A percentile compares a stretch with the other conserved stretches of the same genome.
These are phyloP conservation scores for Scedosporium aurantiacum DNA, from an alignment of 2,329 filamentous ascomycete genomes.

Conservation along the genomic window DNA sequence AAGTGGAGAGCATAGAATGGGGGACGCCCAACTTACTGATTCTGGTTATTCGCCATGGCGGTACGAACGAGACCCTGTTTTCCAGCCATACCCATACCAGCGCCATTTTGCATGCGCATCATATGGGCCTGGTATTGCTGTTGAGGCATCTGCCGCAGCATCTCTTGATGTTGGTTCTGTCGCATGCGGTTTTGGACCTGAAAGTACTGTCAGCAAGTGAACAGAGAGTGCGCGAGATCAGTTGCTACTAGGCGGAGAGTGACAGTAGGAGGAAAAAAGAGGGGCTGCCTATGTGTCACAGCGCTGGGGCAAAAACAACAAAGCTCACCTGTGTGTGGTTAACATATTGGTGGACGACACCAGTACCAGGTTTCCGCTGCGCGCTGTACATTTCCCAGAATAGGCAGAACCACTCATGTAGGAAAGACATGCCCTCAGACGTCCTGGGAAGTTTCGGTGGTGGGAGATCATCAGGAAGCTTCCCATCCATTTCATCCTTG, in stretches of 20 bases:
- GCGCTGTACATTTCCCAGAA: conserved; percentile 95
- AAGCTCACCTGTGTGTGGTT: conserved; percentile 64
- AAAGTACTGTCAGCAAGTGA: conserved; percentile 9
- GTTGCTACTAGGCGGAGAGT: not conserved
- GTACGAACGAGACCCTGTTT: conserved; percentile 57
- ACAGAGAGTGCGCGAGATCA: not conserved
- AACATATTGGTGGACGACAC: conserved; percentile 64
- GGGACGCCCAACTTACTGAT: conserved; percentile 41
- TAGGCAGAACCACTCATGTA: conserved; percentile 95
- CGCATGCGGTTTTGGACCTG: conserved; percentile 60
- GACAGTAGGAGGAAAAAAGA: conserved; percentile 8
- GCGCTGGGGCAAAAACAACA: conserved; percentile 14
- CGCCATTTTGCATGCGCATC: conserved; percentile 58
- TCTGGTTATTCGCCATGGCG: conserved; percentile 69
- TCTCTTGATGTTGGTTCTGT: conserved; percentile 65
- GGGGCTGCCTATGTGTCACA: conserved; percentile 7
- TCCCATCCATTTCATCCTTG: conserved; percentile 65
- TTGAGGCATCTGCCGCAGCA: conserved; percentile 59
- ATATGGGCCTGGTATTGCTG: conserved; percentile 49
- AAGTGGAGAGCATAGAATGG: not conserved
- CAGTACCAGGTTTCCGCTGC: conserved; percentile 58
- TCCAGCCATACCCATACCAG: conserved; percentile 41
- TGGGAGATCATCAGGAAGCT: conserved; percentile 72
- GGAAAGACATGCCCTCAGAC: conserved; percentile 63
- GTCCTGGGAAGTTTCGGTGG: conserved; percentile 56